These are phyloP conservation scores for Tolypocladium tundrense DNA, from an alignment of 2,329 filamentous ascomycete genomes.

Conservation along the genomic window DNA sequence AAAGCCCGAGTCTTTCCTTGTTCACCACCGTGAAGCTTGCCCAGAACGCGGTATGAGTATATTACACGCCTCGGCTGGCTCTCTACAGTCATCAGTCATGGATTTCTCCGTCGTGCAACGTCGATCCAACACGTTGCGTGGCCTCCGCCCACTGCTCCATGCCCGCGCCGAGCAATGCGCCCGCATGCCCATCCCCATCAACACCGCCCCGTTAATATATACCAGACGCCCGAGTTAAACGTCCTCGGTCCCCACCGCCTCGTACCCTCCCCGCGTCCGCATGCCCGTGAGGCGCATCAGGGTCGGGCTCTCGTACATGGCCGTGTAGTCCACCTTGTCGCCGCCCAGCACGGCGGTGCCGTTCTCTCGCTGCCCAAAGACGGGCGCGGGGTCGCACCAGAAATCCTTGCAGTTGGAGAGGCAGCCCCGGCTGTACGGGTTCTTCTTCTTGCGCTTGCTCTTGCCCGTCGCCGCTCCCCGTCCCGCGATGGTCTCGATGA, in stretches of 20 bases:
- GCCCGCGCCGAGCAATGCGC: neutral
- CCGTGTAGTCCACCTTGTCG: slow-evolving; percentile 72
- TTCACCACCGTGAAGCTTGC: too few relatives aligned
- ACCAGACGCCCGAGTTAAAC: slow-evolving; percentile 12
- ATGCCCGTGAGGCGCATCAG: slow-evolving; percentile 49
- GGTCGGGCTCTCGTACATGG: slow-evolving; percentile 76
- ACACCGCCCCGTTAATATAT: neutral
- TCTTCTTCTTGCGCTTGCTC: slow-evolving; percentile 49
- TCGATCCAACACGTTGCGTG: neutral
- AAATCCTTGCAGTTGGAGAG: slow-evolving; percentile 93
- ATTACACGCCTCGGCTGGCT: neutral
- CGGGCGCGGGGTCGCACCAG: slow-evolving; percentile 80
- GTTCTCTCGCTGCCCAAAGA: slow-evolving; percentile 65
- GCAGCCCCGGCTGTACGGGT: slow-evolving; percentile 77
- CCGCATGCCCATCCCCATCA: neutral
- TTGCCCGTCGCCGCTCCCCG: slow-evolving; percentile 55
- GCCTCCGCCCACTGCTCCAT: neutral
- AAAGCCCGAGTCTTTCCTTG: too few relatives aligned
- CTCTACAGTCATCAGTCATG: neutral
- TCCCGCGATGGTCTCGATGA: slow-evolving; percentile 84
- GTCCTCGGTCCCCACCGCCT: slow-evolving; percentile 50
- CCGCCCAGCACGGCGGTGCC: slow-evolving; percentile 71
- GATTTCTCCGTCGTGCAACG: neutral
- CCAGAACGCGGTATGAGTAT: neutral
- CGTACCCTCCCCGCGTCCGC: slow-evolving; percentile 46